Conservation (phyloP, 2,329 filamentous ascomycete species). For the Colletotrichum tamarilloi region DNA sequence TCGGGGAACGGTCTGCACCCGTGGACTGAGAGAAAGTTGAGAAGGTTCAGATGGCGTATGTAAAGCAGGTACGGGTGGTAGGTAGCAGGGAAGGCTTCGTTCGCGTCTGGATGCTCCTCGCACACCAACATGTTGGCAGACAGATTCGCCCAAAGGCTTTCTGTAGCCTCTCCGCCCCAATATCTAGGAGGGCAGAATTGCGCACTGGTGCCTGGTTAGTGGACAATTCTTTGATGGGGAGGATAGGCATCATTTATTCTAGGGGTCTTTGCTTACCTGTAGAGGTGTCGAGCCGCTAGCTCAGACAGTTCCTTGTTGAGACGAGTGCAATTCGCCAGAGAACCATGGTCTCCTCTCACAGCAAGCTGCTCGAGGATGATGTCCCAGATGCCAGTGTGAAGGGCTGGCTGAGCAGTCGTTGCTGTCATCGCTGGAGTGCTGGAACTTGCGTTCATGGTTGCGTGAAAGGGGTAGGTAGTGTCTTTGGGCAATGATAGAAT, state of each 20-base stretch:
- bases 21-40: not conserved
- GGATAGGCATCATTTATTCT: not conserved
- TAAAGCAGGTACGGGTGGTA: not conserved
- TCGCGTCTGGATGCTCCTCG: not conserved
- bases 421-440: not conserved
- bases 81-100: not conserved
- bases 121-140: not conserved
- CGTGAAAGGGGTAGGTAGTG: not conserved
- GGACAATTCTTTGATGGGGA: not conserved
- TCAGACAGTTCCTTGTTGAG: not conserved
- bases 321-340: conserved; percentile 2
- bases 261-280: not conserved
- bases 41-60: not conserved
- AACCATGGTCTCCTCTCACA: not conserved
- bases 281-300: conserved; percentile 4
- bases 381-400: not conserved
- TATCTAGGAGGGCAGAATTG: not conserved
- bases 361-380: not conserved
- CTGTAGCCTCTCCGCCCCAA: not conserved
- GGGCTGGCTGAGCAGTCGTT: not conserved
- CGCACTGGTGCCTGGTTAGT: not conserved
- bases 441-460: not conserved
- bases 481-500: not conserved
- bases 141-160: not conserved
- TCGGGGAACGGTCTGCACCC: not conserved